Conservation (phyloP, 768 basidiomycete species). For the Gloeopeniophorella convolvens region DNA sequence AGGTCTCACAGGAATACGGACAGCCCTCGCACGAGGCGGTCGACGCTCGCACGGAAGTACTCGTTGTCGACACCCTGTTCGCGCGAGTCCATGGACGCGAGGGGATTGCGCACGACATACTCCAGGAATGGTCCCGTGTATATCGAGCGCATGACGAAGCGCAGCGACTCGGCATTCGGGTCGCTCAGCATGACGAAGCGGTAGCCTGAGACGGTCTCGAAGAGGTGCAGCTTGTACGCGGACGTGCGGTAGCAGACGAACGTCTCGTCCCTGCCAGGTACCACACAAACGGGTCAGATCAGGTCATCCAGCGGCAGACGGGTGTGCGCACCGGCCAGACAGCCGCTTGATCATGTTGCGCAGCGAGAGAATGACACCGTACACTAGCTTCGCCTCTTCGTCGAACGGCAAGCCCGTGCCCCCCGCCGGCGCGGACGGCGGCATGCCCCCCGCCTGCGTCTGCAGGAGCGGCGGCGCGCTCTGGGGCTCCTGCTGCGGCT, state of each 20-base stretch:
- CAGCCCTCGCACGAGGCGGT: constrained; percentile 63
- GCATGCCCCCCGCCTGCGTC: constrained; percentile 27
- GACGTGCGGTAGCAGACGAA: constrained; percentile 90
- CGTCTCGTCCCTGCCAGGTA: constrained; percentile 66
- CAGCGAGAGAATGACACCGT: constrained; percentile 88
- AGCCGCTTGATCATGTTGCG: constrained; percentile 95
- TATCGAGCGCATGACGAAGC: constrained; percentile 78
- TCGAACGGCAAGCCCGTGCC: constrained; percentile 76
- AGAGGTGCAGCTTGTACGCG: constrained; percentile 88
- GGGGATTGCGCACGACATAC: constrained; percentile 88
- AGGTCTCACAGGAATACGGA: constrained; percentile 35
- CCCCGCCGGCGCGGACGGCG: constrained; percentile 23
- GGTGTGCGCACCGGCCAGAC: constrained; percentile 59
- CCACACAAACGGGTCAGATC: neutral
- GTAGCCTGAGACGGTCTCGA: constrained; percentile 87
- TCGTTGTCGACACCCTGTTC: constrained; percentile 90
- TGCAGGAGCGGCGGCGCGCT: constrained; percentile 35
- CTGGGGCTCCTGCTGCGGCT: constrained; percentile 21
- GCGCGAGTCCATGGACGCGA: constrained; percentile 75
- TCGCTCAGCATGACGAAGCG: constrained; percentile 95
- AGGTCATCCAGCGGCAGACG: neutral
- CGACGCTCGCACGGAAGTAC: constrained; percentile 75
- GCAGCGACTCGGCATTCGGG: constrained; percentile 74
- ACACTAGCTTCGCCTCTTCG: constrained; percentile 95
- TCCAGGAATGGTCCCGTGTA: constrained; percentile 93